Base-by-base conservation (phyloP, 1,139 yeast species). In the Lodderomyces orthopsilosis region DNA sequence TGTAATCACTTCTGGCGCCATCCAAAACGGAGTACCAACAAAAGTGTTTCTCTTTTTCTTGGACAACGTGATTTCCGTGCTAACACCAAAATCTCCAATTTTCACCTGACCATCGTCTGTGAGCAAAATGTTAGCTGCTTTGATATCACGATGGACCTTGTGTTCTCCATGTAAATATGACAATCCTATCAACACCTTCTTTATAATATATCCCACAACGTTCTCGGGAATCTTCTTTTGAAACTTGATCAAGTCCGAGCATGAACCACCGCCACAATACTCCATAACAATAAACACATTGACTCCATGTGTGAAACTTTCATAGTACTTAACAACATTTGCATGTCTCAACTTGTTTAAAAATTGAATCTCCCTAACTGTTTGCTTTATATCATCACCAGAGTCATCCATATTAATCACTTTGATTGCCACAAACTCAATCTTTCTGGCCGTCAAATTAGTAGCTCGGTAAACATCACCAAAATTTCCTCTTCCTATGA, bases 11-110 rank as follows among this genome's bases (percentile, higher is more conserved):
- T 88, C 96, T 0, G 95, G 96, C 0, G 95, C 95, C 95, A 88
- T 88, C 95, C 95, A 88, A 61, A 80, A 86, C 15, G 95, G 95
- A 0, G 95, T 87, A 0, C 96, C 96, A 28, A 87, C 95, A 69
- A 87, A 83, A 0, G 95, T 87, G 47, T 78, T 73, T 51, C 82
- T 77, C 50, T 77, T 79, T 42, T 75, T 71, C 40, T 72, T 69
- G 1, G 87, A 79, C 34, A 78, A 68, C n/a, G 84, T 76, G 32
- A 86, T 68, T 56, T 85, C 89, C 0, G 93, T 93, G 54, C 91
- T 83, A 7, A 88, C 95, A 1, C 96, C 96, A 68, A 88, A 87
- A 64, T 88, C 96, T 0, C 89, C 95, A 36, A 88, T 63, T 58
- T 87, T 87, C 13, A 87, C 79, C 13, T 68, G 66, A 0, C 91